Evolutionary conservation across 2,329 filamentous ascomycete species (phyloP).

Genomic region (Fusarium longipes): DNA sequence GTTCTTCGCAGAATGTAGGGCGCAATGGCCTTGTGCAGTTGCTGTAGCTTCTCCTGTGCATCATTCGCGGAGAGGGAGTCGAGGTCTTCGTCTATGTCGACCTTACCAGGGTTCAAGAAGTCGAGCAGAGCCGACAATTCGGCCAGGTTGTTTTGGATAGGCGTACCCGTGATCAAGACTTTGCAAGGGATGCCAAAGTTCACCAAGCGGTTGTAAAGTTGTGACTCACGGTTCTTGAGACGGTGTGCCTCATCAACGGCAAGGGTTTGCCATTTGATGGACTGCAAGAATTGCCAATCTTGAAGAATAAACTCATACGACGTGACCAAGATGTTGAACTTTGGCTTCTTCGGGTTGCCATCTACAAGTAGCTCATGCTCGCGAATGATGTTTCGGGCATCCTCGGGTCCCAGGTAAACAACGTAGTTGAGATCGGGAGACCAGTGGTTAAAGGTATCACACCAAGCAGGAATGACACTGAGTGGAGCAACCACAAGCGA

Average conservation of each 20-base stretch:
- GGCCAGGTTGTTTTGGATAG: slow-evolving; percentile 95
- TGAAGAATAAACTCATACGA: slow-evolving; percentile 96
- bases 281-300: slow-evolving; percentile 84
- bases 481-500: slow-evolving; percentile 97
- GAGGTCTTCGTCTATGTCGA: slow-evolving; percentile 90
- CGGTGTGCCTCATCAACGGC: slow-evolving; percentile 97
- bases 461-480: slow-evolving; percentile 98
- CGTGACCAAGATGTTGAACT: slow-evolving; percentile 97
- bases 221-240: slow-evolving; percentile 94
- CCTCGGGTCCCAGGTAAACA: slow-evolving; percentile 91
- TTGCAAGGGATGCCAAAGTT: slow-evolving; percentile 90
- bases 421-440: slow-evolving; percentile 96
- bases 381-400: slow-evolving; percentile 85
- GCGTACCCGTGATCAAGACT: slow-evolving; percentile 94
- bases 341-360: slow-evolving; percentile 86
- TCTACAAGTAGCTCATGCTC: slow-evolving; percentile 91
- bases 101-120: slow-evolving; percentile 95
- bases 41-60: slow-evolving; percentile 86
- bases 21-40: slow-evolving; percentile 86
- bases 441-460: slow-evolving; percentile 97
- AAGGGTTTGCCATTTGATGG: slow-evolving; percentile 97
- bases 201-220: slow-evolving; percentile 86
- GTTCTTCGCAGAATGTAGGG: slow-evolving; percentile 96
- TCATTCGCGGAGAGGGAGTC: slow-evolving; percentile 81
- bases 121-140: slow-evolving; percentile 94